Percentiles rank a stretch among this genome's conserved stretches.
These are phyloP conservation scores for Juglanconis juglandina DNA, from an alignment of 2,329 filamentous ascomycete genomes.

Conservation along the genomic window DNA sequence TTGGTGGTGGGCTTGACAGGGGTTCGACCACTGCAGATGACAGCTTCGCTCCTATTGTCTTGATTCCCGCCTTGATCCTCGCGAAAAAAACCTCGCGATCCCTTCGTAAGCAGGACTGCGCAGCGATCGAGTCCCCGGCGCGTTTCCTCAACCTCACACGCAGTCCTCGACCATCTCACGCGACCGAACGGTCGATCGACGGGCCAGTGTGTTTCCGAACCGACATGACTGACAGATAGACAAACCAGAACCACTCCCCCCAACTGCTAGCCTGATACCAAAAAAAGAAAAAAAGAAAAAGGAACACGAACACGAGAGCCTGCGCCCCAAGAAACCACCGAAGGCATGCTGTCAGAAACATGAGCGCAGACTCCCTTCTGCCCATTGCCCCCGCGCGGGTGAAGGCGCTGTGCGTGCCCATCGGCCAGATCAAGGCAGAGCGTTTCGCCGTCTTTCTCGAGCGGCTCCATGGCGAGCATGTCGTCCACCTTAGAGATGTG, in stretches of 20 bases:
- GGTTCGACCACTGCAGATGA: conserved; percentile 12
- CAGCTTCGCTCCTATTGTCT: conserved; percentile 12
- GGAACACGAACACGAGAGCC: not conserved
- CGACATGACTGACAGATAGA: conserved; percentile 11
- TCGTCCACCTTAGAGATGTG: conserved; percentile 81
- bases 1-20: not conserved
- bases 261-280: not conserved
- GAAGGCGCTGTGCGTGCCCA: conserved; percentile 79
- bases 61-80: not conserved
- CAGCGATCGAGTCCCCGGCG: conserved; percentile 1
- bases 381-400: conserved; percentile 89
- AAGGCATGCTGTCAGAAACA: conserved; percentile 34
- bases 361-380: conserved; percentile 85
- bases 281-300: not conserved
- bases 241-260: not conserved
- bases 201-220: not conserved
- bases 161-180: conserved; percentile 1
- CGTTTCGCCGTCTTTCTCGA: conserved; percentile 77
- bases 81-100: conserved; percentile 1
- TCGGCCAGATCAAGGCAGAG: conserved; percentile 79
- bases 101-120: conserved; percentile 5
- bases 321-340: not conserved
- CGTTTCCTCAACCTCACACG: not conserved
- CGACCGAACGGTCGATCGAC: not conserved
- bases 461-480: conserved; percentile 73